Conservation (phyloP, 208 protist genomes). For the Leishmania turanica region DNA sequence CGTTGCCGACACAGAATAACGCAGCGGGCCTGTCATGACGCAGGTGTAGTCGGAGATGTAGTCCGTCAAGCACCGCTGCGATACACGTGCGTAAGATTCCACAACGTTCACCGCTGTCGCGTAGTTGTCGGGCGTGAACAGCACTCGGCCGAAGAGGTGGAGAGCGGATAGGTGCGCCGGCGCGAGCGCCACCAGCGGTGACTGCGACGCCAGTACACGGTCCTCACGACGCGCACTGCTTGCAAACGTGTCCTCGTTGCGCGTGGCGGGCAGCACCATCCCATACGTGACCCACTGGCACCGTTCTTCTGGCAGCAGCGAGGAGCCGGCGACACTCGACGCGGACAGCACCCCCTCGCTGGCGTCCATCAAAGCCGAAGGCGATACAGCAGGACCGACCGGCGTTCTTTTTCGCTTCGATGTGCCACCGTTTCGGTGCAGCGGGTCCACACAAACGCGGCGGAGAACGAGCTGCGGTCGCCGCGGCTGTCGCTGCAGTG, state of each 20-base stretch:
- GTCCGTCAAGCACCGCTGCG: constrained; percentile 4
- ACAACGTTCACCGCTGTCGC: constrained; percentile 53
- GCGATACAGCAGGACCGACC: not conserved
- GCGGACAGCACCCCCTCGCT: not conserved
- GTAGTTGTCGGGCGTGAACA: constrained; percentile 57
- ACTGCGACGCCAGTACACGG: constrained; percentile 21
- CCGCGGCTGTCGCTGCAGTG: constrained; percentile 37
- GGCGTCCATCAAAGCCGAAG: not conserved
- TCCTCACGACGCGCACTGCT: constrained; percentile 20
- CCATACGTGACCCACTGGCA: constrained; percentile 28
- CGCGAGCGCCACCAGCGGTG: constrained; percentile 30
- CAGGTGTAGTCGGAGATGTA: constrained; percentile 71
- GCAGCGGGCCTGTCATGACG: constrained; percentile 50
- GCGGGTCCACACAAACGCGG: not conserved
- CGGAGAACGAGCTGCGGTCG: constrained; percentile 48
- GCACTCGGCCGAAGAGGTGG: constrained; percentile 29
- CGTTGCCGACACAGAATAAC: constrained; percentile 51
- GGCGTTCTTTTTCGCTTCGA: not conserved
- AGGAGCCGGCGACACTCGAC: not conserved
- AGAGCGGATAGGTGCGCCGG: constrained; percentile 12
- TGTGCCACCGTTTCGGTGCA: not conserved
- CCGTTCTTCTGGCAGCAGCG: not conserved
- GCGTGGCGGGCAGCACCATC: constrained; percentile 56
- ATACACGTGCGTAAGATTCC: constrained; percentile 14
- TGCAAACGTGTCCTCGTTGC: constrained; percentile 41